Evolutionary conservation across 345 rosid species (phyloP).

Genomic region (Eucalyptus sp.): DNA sequence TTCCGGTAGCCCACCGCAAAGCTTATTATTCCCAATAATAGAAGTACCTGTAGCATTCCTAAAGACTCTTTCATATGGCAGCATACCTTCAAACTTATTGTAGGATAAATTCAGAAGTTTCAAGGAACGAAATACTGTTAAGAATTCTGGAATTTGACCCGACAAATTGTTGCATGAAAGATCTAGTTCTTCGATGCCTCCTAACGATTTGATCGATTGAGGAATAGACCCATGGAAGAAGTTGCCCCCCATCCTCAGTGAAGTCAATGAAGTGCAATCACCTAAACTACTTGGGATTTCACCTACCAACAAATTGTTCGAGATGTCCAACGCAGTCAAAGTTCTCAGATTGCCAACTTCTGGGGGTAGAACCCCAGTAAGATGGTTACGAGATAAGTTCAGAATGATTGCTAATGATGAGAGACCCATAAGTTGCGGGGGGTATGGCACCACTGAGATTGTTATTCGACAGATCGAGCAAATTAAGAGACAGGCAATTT

Average conservation of each 20-base stretch:
- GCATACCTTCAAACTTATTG: background rate
- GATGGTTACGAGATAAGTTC: too few species aligned
- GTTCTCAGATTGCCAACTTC: too few species aligned
- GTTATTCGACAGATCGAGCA: background rate
- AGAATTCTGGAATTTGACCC: background rate
- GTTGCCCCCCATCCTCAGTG: background rate
- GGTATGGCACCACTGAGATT: background rate
- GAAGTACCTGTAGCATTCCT: background rate
- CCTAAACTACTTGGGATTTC: too few species aligned
- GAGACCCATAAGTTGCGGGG: background rate
- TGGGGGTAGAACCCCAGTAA: too few species aligned
- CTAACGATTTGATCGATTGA: background rate
- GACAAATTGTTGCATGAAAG: background rate
- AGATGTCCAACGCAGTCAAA: too few species aligned
- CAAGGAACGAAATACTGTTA: background rate
- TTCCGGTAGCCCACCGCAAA: background rate
- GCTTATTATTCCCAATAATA: background rate
- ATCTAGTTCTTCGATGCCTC: background rate
- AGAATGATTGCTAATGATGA: too few species aligned
- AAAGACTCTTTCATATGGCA: background rate
- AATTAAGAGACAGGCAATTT: fast-evolving
- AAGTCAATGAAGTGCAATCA: too few species aligned
- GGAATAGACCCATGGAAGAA: background rate
- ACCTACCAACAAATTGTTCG: too few species aligned
- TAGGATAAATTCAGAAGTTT: background rate